Evolutionary conservation across 148 eudicot genomes (phyloP).

Genomic region (Amaranthus palmeri): DNA sequence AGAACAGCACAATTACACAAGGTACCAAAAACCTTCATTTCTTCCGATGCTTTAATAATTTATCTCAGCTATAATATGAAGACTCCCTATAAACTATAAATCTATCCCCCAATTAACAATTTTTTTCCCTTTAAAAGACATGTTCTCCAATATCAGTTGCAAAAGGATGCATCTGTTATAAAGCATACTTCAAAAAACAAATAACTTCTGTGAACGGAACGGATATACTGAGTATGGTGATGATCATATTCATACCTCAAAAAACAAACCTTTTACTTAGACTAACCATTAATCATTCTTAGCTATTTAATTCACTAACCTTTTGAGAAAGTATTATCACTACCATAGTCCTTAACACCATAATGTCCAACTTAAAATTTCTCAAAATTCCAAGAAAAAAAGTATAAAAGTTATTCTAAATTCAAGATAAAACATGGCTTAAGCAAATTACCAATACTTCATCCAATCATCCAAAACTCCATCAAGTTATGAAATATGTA

Average conservation of each 20-base stretch:
- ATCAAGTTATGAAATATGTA: background rate
- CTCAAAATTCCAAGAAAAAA: background rate
- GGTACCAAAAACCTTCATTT: too few species aligned
- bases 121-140: too few species aligned
- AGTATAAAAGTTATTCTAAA: background rate
- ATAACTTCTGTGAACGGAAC: background rate
- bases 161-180: background rate
- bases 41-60: too few species aligned
- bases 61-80: too few species aligned
- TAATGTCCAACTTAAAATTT: background rate
- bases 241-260: background rate
- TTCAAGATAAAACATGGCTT: background rate
- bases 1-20: too few species aligned
- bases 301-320: background rate
- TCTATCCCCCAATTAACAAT: too few species aligned
- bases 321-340: too few species aligned
- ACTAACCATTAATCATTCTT: background rate
- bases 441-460: background rate
- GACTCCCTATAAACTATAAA: too few species aligned
- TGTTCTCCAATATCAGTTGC: too few species aligned
- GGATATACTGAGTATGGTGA: too few species aligned
- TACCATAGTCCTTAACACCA: background rate
- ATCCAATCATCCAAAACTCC: background rate
- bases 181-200: background rate
- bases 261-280: background rate